These are phyloP conservation scores for Polytolypa hystricis DNA, from an alignment of 2,329 filamentous ascomycete genomes.

Conservation along the genomic window DNA sequence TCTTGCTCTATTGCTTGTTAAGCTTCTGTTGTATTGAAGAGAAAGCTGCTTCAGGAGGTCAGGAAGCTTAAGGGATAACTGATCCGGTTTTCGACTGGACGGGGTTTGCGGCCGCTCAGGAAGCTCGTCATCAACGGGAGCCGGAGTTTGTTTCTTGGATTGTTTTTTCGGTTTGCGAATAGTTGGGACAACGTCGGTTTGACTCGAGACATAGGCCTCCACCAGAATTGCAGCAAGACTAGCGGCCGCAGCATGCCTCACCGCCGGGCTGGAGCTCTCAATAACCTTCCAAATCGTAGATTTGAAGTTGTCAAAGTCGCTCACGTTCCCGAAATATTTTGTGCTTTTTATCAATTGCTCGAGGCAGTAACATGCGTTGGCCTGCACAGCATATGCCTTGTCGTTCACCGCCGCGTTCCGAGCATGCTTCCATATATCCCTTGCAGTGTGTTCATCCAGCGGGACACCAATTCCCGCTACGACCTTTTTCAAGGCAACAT, in stretches of 20 bases:
- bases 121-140: conserved; percentile 63
- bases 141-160: conserved; percentile 53
- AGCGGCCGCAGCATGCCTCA: conserved; percentile 76
- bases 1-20: conserved; percentile 68
- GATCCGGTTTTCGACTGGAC: conserved; percentile 45
- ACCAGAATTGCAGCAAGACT: conserved; percentile 75
- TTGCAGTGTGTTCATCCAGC: conserved; percentile 72
- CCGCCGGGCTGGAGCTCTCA: conserved; percentile 62
- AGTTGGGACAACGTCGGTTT: conserved; percentile 43
- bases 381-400: conserved; percentile 71
- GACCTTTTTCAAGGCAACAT: conserved; percentile 65
- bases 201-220: conserved; percentile 61
- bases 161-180: conserved; percentile 61
- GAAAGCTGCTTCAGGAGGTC: conserved; percentile 74
- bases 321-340: conserved; percentile 72
- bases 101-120: conserved; percentile 56
- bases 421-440: conserved; percentile 87
- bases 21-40: conserved; percentile 63
- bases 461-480: conserved; percentile 62
- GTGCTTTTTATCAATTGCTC: conserved; percentile 62
- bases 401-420: conserved; percentile 66
- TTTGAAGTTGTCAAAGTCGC: conserved; percentile 83
- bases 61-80: conserved; percentile 60
- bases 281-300: conserved; percentile 73
- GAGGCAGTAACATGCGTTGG: conserved; percentile 67